Base-by-base conservation (phyloP, 2,329 filamentous ascomycete genomes). In the Juglanconis sp. region DNA sequence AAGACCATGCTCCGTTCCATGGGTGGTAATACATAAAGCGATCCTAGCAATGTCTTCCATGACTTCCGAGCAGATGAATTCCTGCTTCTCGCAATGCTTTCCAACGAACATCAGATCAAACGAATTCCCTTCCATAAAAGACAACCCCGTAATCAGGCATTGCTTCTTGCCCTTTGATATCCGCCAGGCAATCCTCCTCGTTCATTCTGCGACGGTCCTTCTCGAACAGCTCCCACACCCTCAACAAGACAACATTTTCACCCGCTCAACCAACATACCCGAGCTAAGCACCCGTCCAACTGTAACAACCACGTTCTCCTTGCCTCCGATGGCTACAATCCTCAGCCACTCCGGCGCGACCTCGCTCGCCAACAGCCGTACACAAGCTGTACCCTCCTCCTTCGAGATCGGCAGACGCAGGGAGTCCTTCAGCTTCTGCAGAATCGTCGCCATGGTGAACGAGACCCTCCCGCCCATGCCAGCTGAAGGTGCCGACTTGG, bases 351-450 rank as follows among this genome's bases (percentile, higher is more conserved):
- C 77, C 0, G 84, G 83, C 5, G 82, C 81, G 10, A 86, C 74
- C 66, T 87, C 83, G 8, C 62, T 68, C 4, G 81, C 82, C 58
- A 87, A 74, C 53, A 86, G 68, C 8, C 78, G 72, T 15, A 86
- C 74, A 62, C 82, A 84, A 9, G 69, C 66, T 9, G 75, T 73
- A 4, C 76, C 81, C 67, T 86, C 84, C 47, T 83, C 82, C 51
- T 71, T 72, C 36, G 82, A 81, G 55, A 85, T 74, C 3, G 82
- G 81, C 65, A 78, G 76, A 4, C 81, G 77, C 60, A 90, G 76
- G 32, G 89, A 92, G 71, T 91, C 88, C 67, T 81, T 83, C 53
- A 92, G 77, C 70, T 86, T 88, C 65, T 85, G 81, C 17, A 88
- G 74, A 57, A 92, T 75, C 11, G 79, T 80, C 34, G 81, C 75